Evolutionary conservation across 371 early-diverging fungal species (phyloP).

Genomic region (Encephalitozoon hellem): DNA sequence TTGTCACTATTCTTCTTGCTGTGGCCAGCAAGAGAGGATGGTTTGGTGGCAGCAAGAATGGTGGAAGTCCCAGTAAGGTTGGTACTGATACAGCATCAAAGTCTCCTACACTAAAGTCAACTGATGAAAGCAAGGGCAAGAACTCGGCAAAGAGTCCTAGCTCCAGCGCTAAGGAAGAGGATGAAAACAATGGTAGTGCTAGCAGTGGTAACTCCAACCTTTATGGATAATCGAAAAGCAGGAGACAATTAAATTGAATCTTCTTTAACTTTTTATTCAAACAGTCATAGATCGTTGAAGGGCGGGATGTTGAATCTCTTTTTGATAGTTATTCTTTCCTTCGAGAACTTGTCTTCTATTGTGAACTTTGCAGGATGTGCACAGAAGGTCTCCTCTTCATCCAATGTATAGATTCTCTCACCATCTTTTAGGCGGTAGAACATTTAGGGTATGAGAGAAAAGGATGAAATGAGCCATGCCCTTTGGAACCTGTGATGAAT

Average conservation of each 20-base stretch:
- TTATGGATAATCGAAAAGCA: neutral
- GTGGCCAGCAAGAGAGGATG: neutral
- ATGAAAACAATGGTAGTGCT: neutral
- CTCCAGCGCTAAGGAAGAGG: neutral
- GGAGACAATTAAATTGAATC: neutral
- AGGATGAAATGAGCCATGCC: neutral
- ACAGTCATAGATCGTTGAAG: constrained; percentile 20
- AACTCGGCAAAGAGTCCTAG: neutral
- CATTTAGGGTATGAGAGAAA: constrained; percentile 4
- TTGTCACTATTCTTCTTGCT: neutral
- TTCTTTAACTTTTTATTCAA: neutral
- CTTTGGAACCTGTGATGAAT: neutral
- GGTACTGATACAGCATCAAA: neutral
- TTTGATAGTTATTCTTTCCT: constrained; percentile 55
- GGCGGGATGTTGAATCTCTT: constrained; percentile 45
- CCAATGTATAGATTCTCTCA: constrained; percentile 49
- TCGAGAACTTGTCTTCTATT: constrained; percentile 53
- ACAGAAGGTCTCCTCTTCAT: constrained; percentile 29
- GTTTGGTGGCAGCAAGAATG: neutral
- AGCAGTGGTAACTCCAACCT: neutral
- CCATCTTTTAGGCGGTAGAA: constrained; percentile 46
- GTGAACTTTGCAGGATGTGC: constrained; percentile 59
- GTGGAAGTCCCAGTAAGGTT: neutral
- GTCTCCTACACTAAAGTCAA: too few species aligned
- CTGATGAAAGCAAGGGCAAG: neutral